A percentile compares a stretch with the other conserved stretches of the same genome.
These are phyloP conservation scores for Xylaria sp. DNA, from an alignment of 2,329 filamentous ascomycete genomes.

Conservation along the genomic window DNA sequence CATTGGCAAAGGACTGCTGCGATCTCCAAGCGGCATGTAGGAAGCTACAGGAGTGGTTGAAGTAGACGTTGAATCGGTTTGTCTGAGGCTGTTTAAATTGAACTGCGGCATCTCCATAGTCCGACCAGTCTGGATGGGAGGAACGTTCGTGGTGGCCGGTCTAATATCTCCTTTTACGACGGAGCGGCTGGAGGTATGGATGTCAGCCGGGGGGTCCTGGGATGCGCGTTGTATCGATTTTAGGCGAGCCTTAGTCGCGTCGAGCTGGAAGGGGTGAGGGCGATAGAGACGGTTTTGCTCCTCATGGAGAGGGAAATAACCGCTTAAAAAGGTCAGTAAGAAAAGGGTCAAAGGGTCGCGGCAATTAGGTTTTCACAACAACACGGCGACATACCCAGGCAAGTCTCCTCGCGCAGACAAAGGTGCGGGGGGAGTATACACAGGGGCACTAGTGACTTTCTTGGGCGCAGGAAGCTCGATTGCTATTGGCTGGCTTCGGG, in stretches of 20 bases:
- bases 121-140: slow-evolving; percentile 39
- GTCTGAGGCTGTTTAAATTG: slow-evolving; percentile 25
- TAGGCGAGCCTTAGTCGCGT: slow-evolving; percentile 53
- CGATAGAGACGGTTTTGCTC: slow-evolving; percentile 61
- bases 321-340: slow-evolving; percentile 53
- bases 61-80: slow-evolving; percentile 38
- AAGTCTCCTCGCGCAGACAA: slow-evolving; percentile 68
- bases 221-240: slow-evolving; percentile 50
- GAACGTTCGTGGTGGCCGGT: slow-evolving; percentile 36
- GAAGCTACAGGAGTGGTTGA: slow-evolving; percentile 60
- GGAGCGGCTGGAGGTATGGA: slow-evolving; percentile 29
- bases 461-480: slow-evolving; percentile 60
- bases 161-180: slow-evolving; percentile 38
- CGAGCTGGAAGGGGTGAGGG: slow-evolving; percentile 62
- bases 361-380: slow-evolving; percentile 5
- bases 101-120: slow-evolving; percentile 42
- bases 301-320: slow-evolving; percentile 70
- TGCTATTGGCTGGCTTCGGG: slow-evolving; percentile 60
- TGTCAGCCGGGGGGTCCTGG: slow-evolving; percentile 44
- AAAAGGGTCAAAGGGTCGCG: slow-evolving; percentile 18
- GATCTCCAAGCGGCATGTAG: slow-evolving; percentile 61
- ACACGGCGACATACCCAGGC: slow-evolving; percentile 61
- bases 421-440: slow-evolving; percentile 58
- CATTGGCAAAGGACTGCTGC: slow-evolving; percentile 61
- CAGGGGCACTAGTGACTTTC: slow-evolving; percentile 53